Evolutionary conservation across 73 alveolate species (phyloP).

Genomic region (Stentor roeselii): DNA sequence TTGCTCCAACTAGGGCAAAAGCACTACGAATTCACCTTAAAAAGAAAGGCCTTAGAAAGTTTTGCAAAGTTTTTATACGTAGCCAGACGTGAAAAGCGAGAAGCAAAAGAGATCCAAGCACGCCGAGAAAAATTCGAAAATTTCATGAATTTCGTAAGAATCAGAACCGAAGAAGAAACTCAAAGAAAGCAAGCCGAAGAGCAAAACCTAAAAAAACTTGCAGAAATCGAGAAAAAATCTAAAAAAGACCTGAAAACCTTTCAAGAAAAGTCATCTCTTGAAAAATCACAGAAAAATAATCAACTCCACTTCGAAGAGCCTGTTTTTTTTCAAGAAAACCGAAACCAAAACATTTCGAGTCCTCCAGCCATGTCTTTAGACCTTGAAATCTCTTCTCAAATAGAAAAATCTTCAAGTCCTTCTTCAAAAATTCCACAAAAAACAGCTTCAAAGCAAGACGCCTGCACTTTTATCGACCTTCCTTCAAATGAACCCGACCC

Average conservation of each 20-base stretch:
- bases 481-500: neutral
- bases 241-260: too few species aligned
- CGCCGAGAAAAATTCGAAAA: slow-evolving; percentile 12
- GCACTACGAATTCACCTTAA: neutral
- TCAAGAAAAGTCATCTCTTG: neutral
- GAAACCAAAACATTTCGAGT: too few species aligned
- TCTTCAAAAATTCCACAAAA: too few species aligned
- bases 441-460: neutral
- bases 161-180: slow-evolving; percentile 18
- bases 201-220: neutral
- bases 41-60: neutral
- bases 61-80: neutral
- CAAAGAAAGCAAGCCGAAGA: neutral
- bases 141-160: slow-evolving; percentile 10
- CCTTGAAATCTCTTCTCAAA: too few species aligned
- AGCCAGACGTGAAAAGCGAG: neutral
- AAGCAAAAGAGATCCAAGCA: neutral
- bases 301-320: too few species aligned
- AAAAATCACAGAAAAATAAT: neutral
- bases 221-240: neutral
- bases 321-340: too few species aligned
- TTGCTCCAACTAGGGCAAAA: neutral
- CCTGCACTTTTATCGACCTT: neutral
- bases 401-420: too few species aligned
- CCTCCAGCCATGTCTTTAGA: too few species aligned